Percentiles rank a stretch among this genome's conserved stretches.
Evolutionary conservation across 768 basidiomycete genomes (phyloP).

Genomic region (Suillus fuscotomentosus): DNA sequence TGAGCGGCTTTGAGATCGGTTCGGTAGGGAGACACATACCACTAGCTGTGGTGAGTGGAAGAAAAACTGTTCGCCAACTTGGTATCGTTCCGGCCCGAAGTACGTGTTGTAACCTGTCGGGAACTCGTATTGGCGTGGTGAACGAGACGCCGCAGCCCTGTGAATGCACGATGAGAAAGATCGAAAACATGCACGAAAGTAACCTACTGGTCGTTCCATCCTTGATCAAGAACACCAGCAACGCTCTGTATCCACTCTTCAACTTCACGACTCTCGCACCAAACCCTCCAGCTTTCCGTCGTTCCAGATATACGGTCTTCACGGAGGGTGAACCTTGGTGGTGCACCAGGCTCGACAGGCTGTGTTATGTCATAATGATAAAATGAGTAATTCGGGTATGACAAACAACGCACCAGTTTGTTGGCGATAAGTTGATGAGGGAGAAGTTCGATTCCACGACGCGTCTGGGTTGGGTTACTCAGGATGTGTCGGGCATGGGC

Average conservation of each 20-base stretch:
- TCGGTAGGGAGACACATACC: slow-evolving; percentile 32
- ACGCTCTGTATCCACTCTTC: slow-evolving; percentile 94
- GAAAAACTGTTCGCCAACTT: slow-evolving; percentile 89
- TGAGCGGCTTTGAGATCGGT: slow-evolving; percentile 1
- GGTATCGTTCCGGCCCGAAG: slow-evolving; percentile 80
- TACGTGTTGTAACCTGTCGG: slow-evolving; percentile 87
- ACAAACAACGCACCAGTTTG: slow-evolving; percentile 51
- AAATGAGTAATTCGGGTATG: slow-evolving; percentile 7
- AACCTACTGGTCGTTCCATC: slow-evolving; percentile 86
- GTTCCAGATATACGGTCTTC: slow-evolving; percentile 72
- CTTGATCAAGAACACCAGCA: slow-evolving; percentile 80
- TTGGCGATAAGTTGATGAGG: slow-evolving; percentile 91
- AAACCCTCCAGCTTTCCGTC: slow-evolving; percentile 77
- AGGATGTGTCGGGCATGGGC: slow-evolving; percentile 75
- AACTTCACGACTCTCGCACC: slow-evolving; percentile 79
- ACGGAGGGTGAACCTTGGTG: slow-evolving; percentile 68
- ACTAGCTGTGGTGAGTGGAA: slow-evolving; percentile 59
- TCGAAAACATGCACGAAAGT: neutral
- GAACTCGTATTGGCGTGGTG: slow-evolving; percentile 84
- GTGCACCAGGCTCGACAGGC: slow-evolving; percentile 70
- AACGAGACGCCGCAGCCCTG: slow-evolving; percentile 59
- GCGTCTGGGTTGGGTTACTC: slow-evolving; percentile 43
- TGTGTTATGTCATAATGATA: slow-evolving; percentile 27
- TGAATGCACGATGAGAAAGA: neutral
- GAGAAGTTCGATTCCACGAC: slow-evolving; percentile 63